Evolutionary conservation across 495 filamentous ascomycete genomes (phyloP).

Genomic region (Aspergillus funiculosus): DNA sequence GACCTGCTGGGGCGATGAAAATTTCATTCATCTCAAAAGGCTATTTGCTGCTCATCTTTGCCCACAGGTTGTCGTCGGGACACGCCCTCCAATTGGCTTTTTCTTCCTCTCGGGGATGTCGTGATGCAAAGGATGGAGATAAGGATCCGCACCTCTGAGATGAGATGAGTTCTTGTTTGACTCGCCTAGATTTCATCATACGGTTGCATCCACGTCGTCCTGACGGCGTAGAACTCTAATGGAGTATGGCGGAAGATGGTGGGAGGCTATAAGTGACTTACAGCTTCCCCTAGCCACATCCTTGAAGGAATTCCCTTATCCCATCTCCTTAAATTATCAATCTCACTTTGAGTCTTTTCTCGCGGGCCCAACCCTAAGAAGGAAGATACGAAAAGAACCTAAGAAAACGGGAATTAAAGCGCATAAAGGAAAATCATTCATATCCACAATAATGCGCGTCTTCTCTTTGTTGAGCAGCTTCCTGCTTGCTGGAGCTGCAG

Average conservation of each 20-base stretch:
- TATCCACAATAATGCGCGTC: constrained; percentile 18
- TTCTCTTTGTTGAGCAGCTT: constrained; percentile 16
- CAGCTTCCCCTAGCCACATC: neutral
- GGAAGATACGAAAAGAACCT: neutral
- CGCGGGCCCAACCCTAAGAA: too few relatives aligned
- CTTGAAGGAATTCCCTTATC: neutral
- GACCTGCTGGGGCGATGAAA: neutral
- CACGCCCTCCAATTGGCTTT: constrained; percentile 13
- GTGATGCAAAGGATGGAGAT: constrained; percentile 20
- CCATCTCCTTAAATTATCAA: neutral
- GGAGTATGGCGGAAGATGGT: neutral
- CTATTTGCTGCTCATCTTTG: neutral
- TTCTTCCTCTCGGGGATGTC: neutral
- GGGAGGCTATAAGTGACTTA: neutral
- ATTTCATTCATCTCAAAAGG: constrained; percentile 1
- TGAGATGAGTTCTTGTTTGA: neutral
- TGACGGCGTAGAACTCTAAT: neutral
- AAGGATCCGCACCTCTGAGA: constrained; percentile 3
- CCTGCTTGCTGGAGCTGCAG: constrained; percentile 20
- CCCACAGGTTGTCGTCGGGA: too few relatives aligned
- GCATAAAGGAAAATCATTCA: neutral
- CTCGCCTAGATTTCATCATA: constrained; percentile 21
- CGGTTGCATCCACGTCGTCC: constrained; percentile 12
- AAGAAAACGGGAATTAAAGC: too few relatives aligned
- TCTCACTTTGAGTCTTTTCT: neutral